Conservation (phyloP, 306 rosid genomes). For the Quercus ilex region DNA sequence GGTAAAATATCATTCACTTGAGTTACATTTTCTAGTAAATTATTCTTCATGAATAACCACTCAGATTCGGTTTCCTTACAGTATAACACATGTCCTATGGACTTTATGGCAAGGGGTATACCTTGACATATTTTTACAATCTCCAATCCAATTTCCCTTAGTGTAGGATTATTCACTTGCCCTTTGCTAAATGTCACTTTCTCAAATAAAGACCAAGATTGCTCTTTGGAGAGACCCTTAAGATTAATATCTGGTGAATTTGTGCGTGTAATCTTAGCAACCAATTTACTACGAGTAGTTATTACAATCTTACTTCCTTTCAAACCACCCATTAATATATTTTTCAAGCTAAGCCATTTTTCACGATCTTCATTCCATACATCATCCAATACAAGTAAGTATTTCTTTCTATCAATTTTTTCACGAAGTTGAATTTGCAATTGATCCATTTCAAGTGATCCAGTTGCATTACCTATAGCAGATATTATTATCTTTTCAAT, state of each 20-base stretch:
- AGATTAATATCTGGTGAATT: neutral
- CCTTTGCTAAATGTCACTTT: conserved; percentile 18
- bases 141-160: conserved; percentile 16
- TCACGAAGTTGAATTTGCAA: neutral
- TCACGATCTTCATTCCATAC: conserved; percentile 31
- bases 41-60: conserved; percentile 29
- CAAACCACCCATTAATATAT: conserved; percentile 23
- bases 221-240: conserved; percentile 4
- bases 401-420: conserved; percentile 21
- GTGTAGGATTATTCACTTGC: neutral
- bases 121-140: conserved; percentile 25
- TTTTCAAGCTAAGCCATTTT: conserved; percentile 14
- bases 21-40: conserved; percentile 10
- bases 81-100: conserved; percentile 28
- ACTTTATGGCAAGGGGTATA: conserved; percentile 23
- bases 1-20: conserved; percentile 25
- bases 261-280: conserved; percentile 7
- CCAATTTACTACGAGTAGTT: conserved; percentile 26
- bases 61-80: conserved; percentile 17
- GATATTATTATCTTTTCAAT: conserved; percentile 22
- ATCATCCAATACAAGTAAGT: conserved; percentile 40
- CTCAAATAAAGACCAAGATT: conserved; percentile 24
- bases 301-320: conserved; percentile 28
- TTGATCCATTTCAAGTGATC: conserved; percentile 7
- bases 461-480: neutral